Evolutionary conservation across 1,139 yeast genomes (phyloP), one percentile per base, ranked within the genome.

Genomic region (Debaryomycetaceae sp.): DNA sequence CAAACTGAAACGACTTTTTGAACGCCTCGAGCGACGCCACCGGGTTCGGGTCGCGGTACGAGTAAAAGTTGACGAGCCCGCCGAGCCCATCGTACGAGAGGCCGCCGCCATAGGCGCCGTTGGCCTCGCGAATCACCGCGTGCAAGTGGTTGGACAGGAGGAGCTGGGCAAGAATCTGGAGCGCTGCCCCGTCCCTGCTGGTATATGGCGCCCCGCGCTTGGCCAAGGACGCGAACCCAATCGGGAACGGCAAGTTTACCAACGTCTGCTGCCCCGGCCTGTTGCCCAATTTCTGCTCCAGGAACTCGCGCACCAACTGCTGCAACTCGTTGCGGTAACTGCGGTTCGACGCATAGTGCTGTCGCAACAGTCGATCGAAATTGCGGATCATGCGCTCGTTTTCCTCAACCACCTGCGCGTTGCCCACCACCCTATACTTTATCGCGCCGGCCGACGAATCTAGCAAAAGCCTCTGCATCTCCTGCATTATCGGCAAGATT

Each of bases 81-180:
- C 82, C 86, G 18, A 85, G 51, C 0, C 92, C 87, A 46, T 79
- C 83, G 49, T 77, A 87, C 13, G 71, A 62, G 12, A 94, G 80
- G 3, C 98, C 98, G 10, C 95, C 97, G 6, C 98, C 98, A 47
- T 90, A 90, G 0, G 98, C 98, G 31, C 98, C 98, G 36, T 95
- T 95, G 44, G 90, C 76, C 51, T 90, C 98, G 41, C 98, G 73
- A 25, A 90, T 77, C 37, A 86, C 95, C 10, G 85, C 73, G 51
- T 90, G 98, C 28, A 92, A 62, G 41, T 82, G 74, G 47, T 82
- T 81, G 54, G 79, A 87, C 0, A 95, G 77, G 40, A 87, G 55
- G 32, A 90, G 53, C 43, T 81, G 92, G 1, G 96, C 69, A 30
- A 90, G 62, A 0, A 90, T 73, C 50, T 85, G 95, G 28, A 90